Base-by-base conservation (phyloP, 331 rosid species). In the Rhamnella rubrinervis region DNA sequence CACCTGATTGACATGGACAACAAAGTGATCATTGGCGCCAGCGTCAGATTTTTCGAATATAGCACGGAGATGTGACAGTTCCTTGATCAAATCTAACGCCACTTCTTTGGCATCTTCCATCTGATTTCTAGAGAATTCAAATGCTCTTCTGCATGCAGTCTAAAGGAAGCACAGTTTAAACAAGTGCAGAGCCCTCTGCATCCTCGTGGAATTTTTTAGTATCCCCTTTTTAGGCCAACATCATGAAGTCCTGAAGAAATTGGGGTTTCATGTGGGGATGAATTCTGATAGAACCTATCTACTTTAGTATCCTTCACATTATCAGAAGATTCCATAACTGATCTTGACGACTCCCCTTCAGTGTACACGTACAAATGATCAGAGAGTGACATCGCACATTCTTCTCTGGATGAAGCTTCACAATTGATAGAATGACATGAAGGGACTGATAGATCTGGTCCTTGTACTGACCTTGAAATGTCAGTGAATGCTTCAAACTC, bases 141-240 rank as follows among this genome's bases (percentile, higher is more conserved):
- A 86, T 69, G 84, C 77, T 80, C 84, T 88, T 93, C 92, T 7
- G 98, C 95, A 66, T 88, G 82, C 55, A 93, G 92, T 49, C 85
- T 89, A 67, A 88, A 91, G 28, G 95, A 90, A 80, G 78, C 86
- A 73, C 97, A 91, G 77, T 87, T 88, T 87, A 93, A 80, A 82
- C 98, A 93, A 51, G 80, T 31, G 80, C 98, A 93, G 66, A 78
- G 85, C 49, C 98, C 86, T 75, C 97, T 82, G 87, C 98, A 93
- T 58, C 97, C 97, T 71, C 96, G 72, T 52, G 95, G 96, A 80
- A 85, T 90, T 78, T 81, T 85, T 85, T 41, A 87, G 84, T 76
- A 87, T 88, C 55, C 84, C 80, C 63, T 78, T 86, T 31, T 65
- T 63, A 40, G 31, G 11, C 72, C 61, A 56, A 8, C 51, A 35